Base-by-base conservation (phyloP, 805 yeast species). In the Starmerella powellii region DNA sequence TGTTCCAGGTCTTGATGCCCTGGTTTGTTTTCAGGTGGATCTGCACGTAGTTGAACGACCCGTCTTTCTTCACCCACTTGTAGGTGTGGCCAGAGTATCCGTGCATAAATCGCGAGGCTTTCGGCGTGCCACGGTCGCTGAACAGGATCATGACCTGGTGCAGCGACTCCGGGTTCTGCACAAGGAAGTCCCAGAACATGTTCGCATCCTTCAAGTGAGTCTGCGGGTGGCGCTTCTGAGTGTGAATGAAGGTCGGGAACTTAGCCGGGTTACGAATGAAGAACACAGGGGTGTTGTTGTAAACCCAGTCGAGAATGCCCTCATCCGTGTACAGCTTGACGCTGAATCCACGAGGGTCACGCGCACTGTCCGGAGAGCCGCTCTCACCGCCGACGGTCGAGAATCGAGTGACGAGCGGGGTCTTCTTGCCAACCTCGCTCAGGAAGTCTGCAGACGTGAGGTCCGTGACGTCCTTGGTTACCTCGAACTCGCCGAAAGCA, bases 381-480 rank as follows among this genome's bases (percentile, higher is more conserved):
- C 62, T 63, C 60, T 78, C 83, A 38, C 82, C 82, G 47, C 80
- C 82, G 28, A 77, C 84, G 17, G 82, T 76, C 38, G 79, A 73
- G 62, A 76, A 74, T 45, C 81, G 67, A 31, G 67, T 59, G 42
- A 74, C 61, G 47, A 77, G 70, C 58, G 72, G 74, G 28, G 94
- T 82, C 64, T 76, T 80, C 66, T 83, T 83, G 53, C 95, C 95
- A 42, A 80, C 70, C 35, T 72, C 66, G 50, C 73, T 72, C 53
- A 85, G 72, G 65, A 85, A 81, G 36, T 56, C 58, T 26, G 67
- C 60, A 23, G 49, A 37, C 17, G 73, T 66, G 41, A 75, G 54
- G 51, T 75, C 80, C 10, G 68, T 58, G 41, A 74, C 61, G 27
- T 74, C 72, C 56, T 75, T 77, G 19, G 80, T 73, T 52, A 71